phyloP scores from a whole-genome alignment of 2,329 filamentous ascomycete genomes.

The Fusarium kyushuense region DNA sequence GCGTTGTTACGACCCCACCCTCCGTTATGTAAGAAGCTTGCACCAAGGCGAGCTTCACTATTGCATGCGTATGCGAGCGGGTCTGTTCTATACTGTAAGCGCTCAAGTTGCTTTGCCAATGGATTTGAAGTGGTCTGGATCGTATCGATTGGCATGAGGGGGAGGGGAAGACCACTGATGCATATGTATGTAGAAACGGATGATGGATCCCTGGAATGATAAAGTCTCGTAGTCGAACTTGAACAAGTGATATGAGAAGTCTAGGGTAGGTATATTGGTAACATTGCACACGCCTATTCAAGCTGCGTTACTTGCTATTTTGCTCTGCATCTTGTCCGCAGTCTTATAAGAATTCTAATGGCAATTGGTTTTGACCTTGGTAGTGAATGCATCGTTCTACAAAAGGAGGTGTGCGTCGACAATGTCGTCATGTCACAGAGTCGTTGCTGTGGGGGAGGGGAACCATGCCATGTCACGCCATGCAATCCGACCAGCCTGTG shows the following conservation, averaged over 20 bases:
- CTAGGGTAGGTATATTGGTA: not conserved
- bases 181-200: slow-evolving; percentile 6
- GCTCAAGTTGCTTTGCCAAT: slow-evolving; percentile 29
- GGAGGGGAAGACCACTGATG: slow-evolving; percentile 1
- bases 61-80: slow-evolving; percentile 16
- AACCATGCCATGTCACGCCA: slow-evolving; percentile 27
- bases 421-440: slow-evolving; percentile 47
- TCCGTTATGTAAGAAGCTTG: slow-evolving; percentile 25
- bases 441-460: slow-evolving; percentile 34
- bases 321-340: not conserved
- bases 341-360: slow-evolving; percentile 2
- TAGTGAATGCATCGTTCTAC: slow-evolving; percentile 7
- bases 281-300: not conserved
- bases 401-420: slow-evolving; percentile 32
- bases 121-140: slow-evolving; percentile 29
- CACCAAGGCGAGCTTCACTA: slow-evolving; percentile 34
- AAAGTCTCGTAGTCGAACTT: slow-evolving; percentile 4
- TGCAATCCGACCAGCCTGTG: slow-evolving; percentile 3
- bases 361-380: not conserved
- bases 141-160: slow-evolving; percentile 15
- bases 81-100: slow-evolving; percentile 12
- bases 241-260: not conserved
- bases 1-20: slow-evolving; percentile 38
- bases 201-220: slow-evolving; percentile 23
- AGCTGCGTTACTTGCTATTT: not conserved